Evolutionary conservation across 176 grass and related monocot species (phyloP).

Genomic region (Zoysia pacifica): DNA sequence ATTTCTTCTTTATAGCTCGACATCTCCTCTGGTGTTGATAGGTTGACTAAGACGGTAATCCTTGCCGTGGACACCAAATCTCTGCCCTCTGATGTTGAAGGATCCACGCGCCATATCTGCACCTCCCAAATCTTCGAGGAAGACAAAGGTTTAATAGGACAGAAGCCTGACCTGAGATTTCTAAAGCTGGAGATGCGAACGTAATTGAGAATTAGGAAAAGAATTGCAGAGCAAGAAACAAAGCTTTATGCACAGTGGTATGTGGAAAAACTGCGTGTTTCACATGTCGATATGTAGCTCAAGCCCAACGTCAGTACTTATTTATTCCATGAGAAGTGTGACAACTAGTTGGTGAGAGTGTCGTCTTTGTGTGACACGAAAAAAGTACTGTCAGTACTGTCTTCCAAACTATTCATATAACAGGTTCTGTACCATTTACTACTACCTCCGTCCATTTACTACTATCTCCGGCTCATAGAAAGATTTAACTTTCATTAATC

Average conservation of each 20-base stretch:
- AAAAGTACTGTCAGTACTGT: too few relatives aligned
- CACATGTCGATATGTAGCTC: too few relatives aligned
- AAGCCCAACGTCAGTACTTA: too few relatives aligned
- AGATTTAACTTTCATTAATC: too few relatives aligned
- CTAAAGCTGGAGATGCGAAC: neutral
- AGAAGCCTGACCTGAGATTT: neutral
- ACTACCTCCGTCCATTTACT: too few relatives aligned
- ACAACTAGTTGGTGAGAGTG: too few relatives aligned
- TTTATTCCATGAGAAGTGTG: too few relatives aligned
- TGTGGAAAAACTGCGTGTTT: neutral
- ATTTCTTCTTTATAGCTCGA: constrained; percentile 50
- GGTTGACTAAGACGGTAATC: constrained; percentile 59
- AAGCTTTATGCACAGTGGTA: neutral
- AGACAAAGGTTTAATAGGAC: neutral
- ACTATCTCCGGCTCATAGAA: too few relatives aligned
- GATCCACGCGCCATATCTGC: constrained; percentile 55
- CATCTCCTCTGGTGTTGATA: constrained; percentile 42
- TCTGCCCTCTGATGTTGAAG: constrained; percentile 50
- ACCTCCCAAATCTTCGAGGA: constrained; percentile 76
- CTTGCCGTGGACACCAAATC: constrained; percentile 61
- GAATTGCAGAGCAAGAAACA: neutral
- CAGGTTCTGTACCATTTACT: too few relatives aligned
- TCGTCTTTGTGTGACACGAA: too few relatives aligned
- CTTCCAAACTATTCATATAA: too few relatives aligned
- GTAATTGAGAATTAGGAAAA: neutral